phyloP scores from a whole-genome alignment of 805 yeast species.

The Cyberlindnera japonica region DNA sequence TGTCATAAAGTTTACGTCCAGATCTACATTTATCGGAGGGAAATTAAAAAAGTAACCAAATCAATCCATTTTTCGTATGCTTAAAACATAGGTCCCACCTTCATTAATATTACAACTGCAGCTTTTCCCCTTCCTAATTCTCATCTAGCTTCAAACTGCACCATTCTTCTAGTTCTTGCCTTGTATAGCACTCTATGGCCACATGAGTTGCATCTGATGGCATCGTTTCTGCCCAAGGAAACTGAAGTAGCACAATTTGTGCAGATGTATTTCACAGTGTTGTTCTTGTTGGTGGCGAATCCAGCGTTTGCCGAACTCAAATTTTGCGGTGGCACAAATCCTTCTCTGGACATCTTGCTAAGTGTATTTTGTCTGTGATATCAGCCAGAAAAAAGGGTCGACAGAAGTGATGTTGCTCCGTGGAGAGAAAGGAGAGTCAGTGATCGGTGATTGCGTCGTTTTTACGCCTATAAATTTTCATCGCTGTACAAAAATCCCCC shows the following conservation, averaged over 20 bases:
- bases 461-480: too few species aligned
- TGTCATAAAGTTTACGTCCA: too few species aligned
- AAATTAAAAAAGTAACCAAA: too few species aligned
- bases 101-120: not conserved
- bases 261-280: conserved; percentile 90
- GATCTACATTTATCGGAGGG: too few species aligned
- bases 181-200: conserved; percentile 97
- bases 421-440: not conserved
- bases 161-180: conserved; percentile 97
- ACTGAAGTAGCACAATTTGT: conserved; percentile 93
- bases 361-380: not conserved
- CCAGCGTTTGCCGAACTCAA: conserved; percentile 87
- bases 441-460: too few species aligned
- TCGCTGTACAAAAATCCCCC: too few species aligned
- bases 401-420: not conserved
- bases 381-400: not conserved
- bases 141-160: conserved; percentile 76
- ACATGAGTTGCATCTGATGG: conserved; percentile 97
- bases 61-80: too few species aligned
- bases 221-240: conserved; percentile 86
- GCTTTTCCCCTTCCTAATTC: not conserved
- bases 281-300: conserved; percentile 60
- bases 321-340: conserved; percentile 78
- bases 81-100: too few species aligned
- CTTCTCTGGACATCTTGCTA: conserved; percentile 63